These are phyloP conservation scores for Barbatosphaeria neglecta DNA, from an alignment of 495 filamentous ascomycete species.

Conservation along the genomic window DNA sequence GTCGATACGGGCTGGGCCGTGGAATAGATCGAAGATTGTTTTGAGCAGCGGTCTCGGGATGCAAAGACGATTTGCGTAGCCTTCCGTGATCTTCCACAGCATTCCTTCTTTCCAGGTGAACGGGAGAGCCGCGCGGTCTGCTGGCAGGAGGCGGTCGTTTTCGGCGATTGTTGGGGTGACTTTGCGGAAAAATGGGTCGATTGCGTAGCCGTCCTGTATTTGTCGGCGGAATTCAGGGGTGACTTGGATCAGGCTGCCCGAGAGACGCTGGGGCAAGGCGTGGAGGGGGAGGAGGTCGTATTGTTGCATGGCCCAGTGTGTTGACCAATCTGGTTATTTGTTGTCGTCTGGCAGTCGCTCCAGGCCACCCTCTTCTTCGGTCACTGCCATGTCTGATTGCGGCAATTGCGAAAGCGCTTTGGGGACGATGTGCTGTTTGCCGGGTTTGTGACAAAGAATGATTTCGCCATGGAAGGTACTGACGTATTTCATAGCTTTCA, in stretches of 20 bases:
- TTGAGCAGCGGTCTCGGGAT: neutral
- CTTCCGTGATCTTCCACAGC: neutral
- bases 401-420: neutral
- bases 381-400: neutral
- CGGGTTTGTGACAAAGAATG: neutral
- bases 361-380: neutral
- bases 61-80: neutral
- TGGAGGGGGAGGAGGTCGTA: neutral
- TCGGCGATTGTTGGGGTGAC: neutral
- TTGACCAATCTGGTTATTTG: neutral
- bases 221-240: neutral
- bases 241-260: neutral
- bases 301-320: neutral
- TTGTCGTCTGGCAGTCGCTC: neutral
- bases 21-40: neutral
- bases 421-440: neutral
- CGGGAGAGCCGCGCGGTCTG: neutral
- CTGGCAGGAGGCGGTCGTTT: neutral
- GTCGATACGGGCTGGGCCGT: no score
- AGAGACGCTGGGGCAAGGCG: neutral
- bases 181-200: neutral
- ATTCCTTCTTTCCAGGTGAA: neutral
- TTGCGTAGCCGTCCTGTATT: neutral
- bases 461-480: neutral
- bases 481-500: neutral